These are phyloP conservation scores for Arthrobotrys entomopaga DNA, from an alignment of 2,329 filamentous ascomycete species.

Conservation along the genomic window DNA sequence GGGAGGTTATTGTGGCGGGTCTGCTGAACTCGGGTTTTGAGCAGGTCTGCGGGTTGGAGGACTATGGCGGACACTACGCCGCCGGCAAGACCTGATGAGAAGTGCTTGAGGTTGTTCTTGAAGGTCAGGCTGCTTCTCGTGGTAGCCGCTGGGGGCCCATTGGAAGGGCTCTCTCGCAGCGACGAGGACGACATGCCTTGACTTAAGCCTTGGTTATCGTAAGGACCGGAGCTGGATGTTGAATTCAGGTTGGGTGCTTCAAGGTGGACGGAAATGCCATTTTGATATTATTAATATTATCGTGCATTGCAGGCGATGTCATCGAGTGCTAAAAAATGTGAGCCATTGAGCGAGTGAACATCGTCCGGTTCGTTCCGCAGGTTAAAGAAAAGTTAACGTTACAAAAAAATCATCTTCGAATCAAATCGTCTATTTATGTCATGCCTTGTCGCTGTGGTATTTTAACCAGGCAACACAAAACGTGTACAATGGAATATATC, in stretches of 20 bases:
- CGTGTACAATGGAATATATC: no score
- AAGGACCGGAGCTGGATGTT: not conserved
- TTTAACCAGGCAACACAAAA: not conserved
- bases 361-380: not conserved
- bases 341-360: slow-evolving; percentile 20
- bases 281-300: slow-evolving; percentile 23
- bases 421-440: not conserved
- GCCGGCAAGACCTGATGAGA: slow-evolving; percentile 85
- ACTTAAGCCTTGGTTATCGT: no score
- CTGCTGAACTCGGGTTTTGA: slow-evolving; percentile 96
- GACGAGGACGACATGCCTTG: slow-evolving; percentile 32
- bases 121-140: slow-evolving; percentile 28
- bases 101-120: slow-evolving; percentile 68
- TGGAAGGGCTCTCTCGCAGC: slow-evolving; percentile 34
- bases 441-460: slow-evolving; percentile 3
- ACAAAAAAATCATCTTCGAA: not conserved
- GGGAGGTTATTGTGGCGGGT: slow-evolving; percentile 71
- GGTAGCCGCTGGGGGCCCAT: slow-evolving; percentile 21
- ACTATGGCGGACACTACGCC: slow-evolving; percentile 88
- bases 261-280: slow-evolving; percentile 33
- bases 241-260: slow-evolving; percentile 31
- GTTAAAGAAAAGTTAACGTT: not conserved
- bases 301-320: not conserved
- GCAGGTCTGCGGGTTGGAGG: slow-evolving; percentile 91
- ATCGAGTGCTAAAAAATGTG: slow-evolving; percentile 12